Evolutionary conservation across 805 yeast species (phyloP), one percentile per base, ranked within the genome.

Genomic region (Starmerella cellae): DNA sequence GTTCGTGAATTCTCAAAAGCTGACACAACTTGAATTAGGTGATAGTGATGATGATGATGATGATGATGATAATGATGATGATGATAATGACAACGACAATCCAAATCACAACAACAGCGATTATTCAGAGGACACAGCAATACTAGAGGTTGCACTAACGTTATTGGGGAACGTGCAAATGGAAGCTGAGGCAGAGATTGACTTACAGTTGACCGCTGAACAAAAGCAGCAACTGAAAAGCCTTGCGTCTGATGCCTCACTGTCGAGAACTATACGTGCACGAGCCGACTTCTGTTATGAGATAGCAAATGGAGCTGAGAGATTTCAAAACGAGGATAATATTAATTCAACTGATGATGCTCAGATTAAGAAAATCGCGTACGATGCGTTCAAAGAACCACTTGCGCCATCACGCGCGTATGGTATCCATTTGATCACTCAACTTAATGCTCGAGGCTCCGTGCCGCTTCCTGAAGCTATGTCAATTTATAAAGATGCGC

Each of bases 321-420:
- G 38, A 3, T n/a, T 24, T 5, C 23, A 31, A 22, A 49, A 44
- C 5, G 47, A 49, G 20, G 47, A 49, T 21, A 46, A 48, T n/a
- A 39, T 40, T 23, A 50, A 49, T 30, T 39, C 35, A 30, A 29
- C 38, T 14, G 39, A 49, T 32, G 28, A 46, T 3, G 30, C 13
- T 5, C 41, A 42, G n/a, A 45, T 47, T 0, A 60, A 80, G 37
- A 68, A 71, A 14, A 65, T 73, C 26, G 95, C 95, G 0, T 61
- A 82, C 29, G 64, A 70, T 1, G 73, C 77, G 45, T 59, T 91
- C 34, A 75, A 75, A 43, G 95, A 87, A 59, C 81, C 87, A 0
- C 61, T 80, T 34, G 77, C 82, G 3, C 95, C 97, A 0, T 73
- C 88, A 2, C 67, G 85, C 41, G 97, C 94, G 0, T 85, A 82